phyloP scores from a whole-genome alignment of 495 filamentous ascomycete genomes.

The Xylaria telfairii region DNA sequence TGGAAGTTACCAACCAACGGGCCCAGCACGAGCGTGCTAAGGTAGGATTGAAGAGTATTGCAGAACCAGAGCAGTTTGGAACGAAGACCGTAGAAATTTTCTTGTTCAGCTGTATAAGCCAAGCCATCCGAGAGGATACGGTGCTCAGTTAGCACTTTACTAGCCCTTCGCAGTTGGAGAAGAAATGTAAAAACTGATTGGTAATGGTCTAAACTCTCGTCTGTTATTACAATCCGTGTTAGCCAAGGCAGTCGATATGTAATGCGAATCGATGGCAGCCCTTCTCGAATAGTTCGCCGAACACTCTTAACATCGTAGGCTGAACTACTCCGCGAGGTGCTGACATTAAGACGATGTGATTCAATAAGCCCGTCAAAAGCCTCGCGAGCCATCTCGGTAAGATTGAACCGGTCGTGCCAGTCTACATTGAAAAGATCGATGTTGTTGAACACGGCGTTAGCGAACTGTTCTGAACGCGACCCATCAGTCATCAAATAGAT shows the following conservation, averaged over 20 bases:
- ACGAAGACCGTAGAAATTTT: slow-evolving; percentile 66
- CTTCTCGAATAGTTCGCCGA: slow-evolving; percentile 51
- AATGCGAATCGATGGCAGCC: slow-evolving; percentile 63
- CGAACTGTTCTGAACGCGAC: slow-evolving; percentile 64
- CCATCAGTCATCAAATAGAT: slow-evolving; percentile 80
- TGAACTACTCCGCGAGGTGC: slow-evolving; percentile 52
- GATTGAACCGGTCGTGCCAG: slow-evolving; percentile 83
- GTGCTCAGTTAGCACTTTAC: slow-evolving; percentile 67
- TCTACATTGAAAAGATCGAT: slow-evolving; percentile 68
- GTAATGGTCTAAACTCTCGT: slow-evolving; percentile 66
- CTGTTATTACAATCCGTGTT: slow-evolving; percentile 78
- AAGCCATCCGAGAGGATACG: slow-evolving; percentile 46
- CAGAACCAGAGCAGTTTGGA: slow-evolving; percentile 82
- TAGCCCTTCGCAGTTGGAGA: slow-evolving; percentile 77
- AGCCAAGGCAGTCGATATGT: slow-evolving; percentile 79
- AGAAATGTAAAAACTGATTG: slow-evolving; percentile 75
- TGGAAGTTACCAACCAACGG: slow-evolving; percentile 61
- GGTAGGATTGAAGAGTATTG: slow-evolving; percentile 74
- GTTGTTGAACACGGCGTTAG: slow-evolving; percentile 74
- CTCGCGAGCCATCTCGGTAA: slow-evolving; percentile 79
- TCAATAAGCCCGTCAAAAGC: slow-evolving; percentile 67
- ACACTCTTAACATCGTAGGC: slow-evolving; percentile 40
- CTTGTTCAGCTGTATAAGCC: slow-evolving; percentile 42
- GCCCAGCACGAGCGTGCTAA: slow-evolving; percentile 73
- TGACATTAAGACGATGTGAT: slow-evolving; percentile 61